Percentiles rank a stretch among this genome's conserved stretches.
These are phyloP conservation scores for Malassezia globosa DNA, from an alignment of 1,284 basidiomycete species.

Conservation along the genomic window DNA sequence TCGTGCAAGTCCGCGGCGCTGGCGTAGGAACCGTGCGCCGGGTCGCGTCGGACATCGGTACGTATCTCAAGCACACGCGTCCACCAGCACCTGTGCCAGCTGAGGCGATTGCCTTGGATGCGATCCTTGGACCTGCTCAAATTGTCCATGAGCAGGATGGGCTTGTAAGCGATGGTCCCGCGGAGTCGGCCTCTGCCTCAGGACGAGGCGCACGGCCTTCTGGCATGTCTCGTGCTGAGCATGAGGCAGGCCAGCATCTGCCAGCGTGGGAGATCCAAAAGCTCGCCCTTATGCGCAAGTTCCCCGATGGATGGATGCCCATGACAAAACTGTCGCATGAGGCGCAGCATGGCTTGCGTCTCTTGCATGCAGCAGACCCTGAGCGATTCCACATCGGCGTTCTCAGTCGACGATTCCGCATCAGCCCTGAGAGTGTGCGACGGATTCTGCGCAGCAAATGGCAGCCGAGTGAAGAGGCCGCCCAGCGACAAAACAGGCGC, in stretches of 20 bases:
- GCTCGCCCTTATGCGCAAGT: conserved; percentile 30
- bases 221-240: conserved; percentile 35
- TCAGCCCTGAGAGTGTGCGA: conserved; percentile 35
- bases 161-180: no score
- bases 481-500: conserved; percentile 13
- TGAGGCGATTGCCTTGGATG: conserved; percentile 20
- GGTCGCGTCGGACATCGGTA: conserved; percentile 29
- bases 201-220: conserved; percentile 19
- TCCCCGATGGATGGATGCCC: conserved; percentile 41
- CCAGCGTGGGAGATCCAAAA: conserved; percentile 33
- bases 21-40: conserved; percentile 28
- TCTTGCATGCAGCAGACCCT: conserved; percentile 36
- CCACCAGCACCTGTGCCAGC: conserved; percentile 6
- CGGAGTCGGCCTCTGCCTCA: neutral
- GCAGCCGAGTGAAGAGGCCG: conserved; percentile 5
- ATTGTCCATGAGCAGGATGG: neutral
- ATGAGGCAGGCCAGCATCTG: conserved; percentile 27
- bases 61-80: conserved; percentile 14
- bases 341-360: conserved; percentile 38
- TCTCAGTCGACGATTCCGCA: conserved; percentile 31
- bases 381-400: conserved; percentile 24
- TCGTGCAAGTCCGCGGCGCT: conserved; percentile 34
- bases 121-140: conserved; percentile 24
- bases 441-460: conserved; percentile 28
- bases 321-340: conserved; percentile 38